Evolutionary conservation across 2,329 filamentous ascomycete genomes (phyloP), one percentile per base, ranked within the genome.

Genomic region (Aspergillus fumigatiaffinis): DNA sequence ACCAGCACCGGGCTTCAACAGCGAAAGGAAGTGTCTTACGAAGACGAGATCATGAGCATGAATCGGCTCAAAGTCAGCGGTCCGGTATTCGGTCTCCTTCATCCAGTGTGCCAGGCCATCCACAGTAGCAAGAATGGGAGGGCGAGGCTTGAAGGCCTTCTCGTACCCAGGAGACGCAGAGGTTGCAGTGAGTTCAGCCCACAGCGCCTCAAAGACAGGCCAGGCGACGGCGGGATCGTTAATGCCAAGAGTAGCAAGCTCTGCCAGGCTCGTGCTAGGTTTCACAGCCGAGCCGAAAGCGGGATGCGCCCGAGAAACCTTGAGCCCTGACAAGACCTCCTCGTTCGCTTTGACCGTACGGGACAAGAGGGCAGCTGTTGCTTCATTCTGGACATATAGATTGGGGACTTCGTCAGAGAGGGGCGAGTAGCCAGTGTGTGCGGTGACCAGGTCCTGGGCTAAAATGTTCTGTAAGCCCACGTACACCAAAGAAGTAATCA

Each of bases 41-140:
- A 97, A 80, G 25, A 84, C 80, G 29, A 99, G 82, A 68, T 97
- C 89, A 75, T 96, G 91, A 28, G 92, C 83, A 78, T 99, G 94
- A 61, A 99, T 88, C 14, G 80, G 81, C 60, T 90, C 83, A 66
- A 85, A 89, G 25, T 88, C 80, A 1, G 88, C 79, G 61, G 84
- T 84, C 62, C 88, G 84, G 79, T 97, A 99, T 48, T 84, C 85
- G 61, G 87, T 91, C 41, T 86, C 71, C 64, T 82, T 83, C 90
- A 96, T 96, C 75, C 92, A 84, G 77, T 94, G 90, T 54, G 85
- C 82, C 38, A 97, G 80, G 53, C 88, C 88, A 71, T 99, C 94
- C 52, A 95, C 77, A 47, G 87, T 79, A 64, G 97, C 82, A 51
- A 97, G 79, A 57, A 97, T 80, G 1, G 84, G 84, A 20, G 85